A percentile compares a stretch with the other conserved stretches of the same genome.
Evolutionary conservation across 495 filamentous ascomycete genomes (phyloP).

Genomic region (Polyplosphaeria fusca): DNA sequence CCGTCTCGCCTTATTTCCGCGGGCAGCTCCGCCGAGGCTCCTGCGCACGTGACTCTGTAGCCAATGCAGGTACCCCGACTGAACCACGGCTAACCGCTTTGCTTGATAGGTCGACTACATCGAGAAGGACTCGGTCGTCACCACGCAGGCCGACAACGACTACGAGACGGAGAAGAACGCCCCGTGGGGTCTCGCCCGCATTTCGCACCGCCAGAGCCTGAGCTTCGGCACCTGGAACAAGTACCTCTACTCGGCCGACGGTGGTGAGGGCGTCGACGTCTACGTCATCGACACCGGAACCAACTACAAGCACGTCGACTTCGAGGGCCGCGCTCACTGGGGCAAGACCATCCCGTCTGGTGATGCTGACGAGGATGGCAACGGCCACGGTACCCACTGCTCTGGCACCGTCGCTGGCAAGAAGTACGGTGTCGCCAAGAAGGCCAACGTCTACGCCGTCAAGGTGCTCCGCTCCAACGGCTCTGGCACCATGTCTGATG

Average conservation of each 20-base stretch:
- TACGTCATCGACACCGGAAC: constrained; percentile 99
- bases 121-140: constrained; percentile 89
- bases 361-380: constrained; percentile 89
- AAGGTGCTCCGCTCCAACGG: constrained; percentile 98
- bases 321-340: constrained; percentile 92
- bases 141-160: constrained; percentile 57
- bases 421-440: constrained; percentile 99
- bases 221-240: constrained; percentile 94
- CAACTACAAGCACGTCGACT: constrained; percentile 91
- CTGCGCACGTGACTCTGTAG: constrained; percentile 23
- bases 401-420: constrained; percentile 96
- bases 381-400: constrained; percentile 99
- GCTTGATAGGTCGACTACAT: constrained; percentile 95
- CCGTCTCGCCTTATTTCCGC: constrained; percentile 26
- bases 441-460: constrained; percentile 92
- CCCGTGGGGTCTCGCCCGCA: constrained; percentile 96
- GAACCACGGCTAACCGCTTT: constrained; percentile 14
- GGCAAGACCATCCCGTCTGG: constrained; percentile 87
- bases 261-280: constrained; percentile 96
- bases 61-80: constrained; percentile 16
- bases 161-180: constrained; percentile 77
- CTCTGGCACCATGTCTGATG: constrained; percentile 97
- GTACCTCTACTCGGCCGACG: constrained; percentile 86
- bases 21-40: constrained; percentile 18
- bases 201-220: constrained; percentile 87